Base-by-base conservation (phyloP, 2,329 filamentous ascomycete genomes). In the Aspergillus texensis region DNA sequence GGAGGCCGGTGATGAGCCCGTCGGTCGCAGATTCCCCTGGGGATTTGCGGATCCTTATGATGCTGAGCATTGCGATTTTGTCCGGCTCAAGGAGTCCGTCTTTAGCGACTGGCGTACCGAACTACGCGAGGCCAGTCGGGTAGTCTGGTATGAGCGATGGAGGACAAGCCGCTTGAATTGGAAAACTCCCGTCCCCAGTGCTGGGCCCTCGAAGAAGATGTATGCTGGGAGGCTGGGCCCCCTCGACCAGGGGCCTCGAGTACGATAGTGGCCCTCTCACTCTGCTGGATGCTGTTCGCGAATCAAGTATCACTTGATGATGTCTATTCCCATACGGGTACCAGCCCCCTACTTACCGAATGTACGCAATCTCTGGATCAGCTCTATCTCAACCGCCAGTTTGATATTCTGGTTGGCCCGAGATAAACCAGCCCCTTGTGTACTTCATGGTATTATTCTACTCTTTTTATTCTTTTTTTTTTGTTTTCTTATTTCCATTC, bases 131-230 rank as follows among this genome's bases (percentile, higher is more conserved):
- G 91, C 93, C 58, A 96, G 93, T 77, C 88, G 93, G 61, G 93
- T 96, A 74, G 87, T 93, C 71, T 97, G 93, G 92, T 98, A 98
- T 72, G 94, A 98, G 79, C 89, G 91, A 71, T 98, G 94, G 95
- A 89, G 95, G 79, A 97, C 87, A 53, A 79, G 76, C 70, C 77
- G 78, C 16, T 69, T 80, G 59, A 77, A 80, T 64, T 73, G 75
- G 52, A 72, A 76, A 53, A 73, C 71, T 43, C 28, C 60, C 12
- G 36, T 41, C 39, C 21, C 68, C 70, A 43, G 34, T 50, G 59
- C 69, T 24, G 50, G 61, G 19, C 63, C 68, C 19, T 62, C 70
- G 61, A 72, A 72, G 62, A 72, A 70, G 63, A 55, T 34, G 12
- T 75, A 69, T 53, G 63, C 67, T 30, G 75, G 73, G 45, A 72